These are phyloP conservation scores for Abrus precatorius DNA, from an alignment of 306 rosid species.

Conservation along the genomic window DNA sequence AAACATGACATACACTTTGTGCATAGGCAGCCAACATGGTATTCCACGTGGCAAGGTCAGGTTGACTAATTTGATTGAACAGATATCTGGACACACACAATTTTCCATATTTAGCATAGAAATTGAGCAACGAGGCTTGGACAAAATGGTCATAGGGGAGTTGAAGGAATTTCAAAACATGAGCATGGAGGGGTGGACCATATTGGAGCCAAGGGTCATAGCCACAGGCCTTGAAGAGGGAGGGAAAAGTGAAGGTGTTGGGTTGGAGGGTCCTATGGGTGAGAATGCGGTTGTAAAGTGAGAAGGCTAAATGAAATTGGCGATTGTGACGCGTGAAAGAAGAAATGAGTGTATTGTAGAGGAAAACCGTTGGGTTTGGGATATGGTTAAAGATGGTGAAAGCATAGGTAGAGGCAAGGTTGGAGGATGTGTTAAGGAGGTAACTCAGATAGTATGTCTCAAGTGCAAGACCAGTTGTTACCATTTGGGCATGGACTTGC, in stretches of 20 bases:
- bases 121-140: constrained; percentile 54
- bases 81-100: constrained; percentile 44
- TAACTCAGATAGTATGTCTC: constrained; percentile 58
- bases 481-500: constrained; percentile 55
- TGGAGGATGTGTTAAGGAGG: constrained; percentile 50
- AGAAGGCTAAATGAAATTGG: constrained; percentile 47
- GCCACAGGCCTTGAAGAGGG: constrained; percentile 57
- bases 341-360: constrained; percentile 62
- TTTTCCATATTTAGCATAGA: constrained; percentile 58
- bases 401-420: constrained; percentile 45
- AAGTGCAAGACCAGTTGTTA: constrained; percentile 50
- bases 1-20: constrained; percentile 32
- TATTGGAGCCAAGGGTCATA: constrained; percentile 45
- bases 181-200: constrained; percentile 56
- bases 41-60: constrained; percentile 61
- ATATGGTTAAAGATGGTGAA: constrained; percentile 47
- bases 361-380: constrained; percentile 56
- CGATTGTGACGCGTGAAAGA: constrained; percentile 34
- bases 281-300: constrained; percentile 51
- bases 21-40: constrained; percentile 53
- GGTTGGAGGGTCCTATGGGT: constrained; percentile 45
- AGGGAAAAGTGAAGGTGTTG: constrained; percentile 61
- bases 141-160: constrained; percentile 58
- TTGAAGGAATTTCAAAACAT: constrained; percentile 60
- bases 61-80: constrained; percentile 53